Evolutionary conservation across 2,329 filamentous ascomycete species (phyloP).

Genomic region (Aspergillus caelatus): DNA sequence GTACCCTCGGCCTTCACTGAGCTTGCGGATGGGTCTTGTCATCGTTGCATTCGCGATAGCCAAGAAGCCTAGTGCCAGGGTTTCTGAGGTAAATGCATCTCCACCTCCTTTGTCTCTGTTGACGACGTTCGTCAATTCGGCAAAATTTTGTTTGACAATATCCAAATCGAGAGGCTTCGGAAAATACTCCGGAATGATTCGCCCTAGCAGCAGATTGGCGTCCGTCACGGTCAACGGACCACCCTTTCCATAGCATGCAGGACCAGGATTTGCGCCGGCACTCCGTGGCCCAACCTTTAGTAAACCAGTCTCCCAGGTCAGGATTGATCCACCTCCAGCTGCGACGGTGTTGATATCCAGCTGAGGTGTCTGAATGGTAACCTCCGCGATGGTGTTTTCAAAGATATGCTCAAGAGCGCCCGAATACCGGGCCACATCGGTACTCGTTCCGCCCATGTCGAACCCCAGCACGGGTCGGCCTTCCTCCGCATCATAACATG

Average conservation of each 20-base stretch:
- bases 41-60: constrained; percentile 90
- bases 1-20: constrained; percentile 87
- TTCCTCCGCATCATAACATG: constrained; percentile 79
- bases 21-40: constrained; percentile 83
- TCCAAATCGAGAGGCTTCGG: constrained; percentile 75
- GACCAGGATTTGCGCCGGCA: constrained; percentile 84
- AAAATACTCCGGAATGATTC: constrained; percentile 85
- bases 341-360: constrained; percentile 93
- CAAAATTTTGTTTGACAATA: constrained; percentile 71
- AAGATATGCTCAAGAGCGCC: constrained; percentile 90
- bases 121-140: constrained; percentile 73
- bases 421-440: constrained; percentile 82
- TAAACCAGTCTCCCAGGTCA: constrained; percentile 83
- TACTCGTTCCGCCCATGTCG: constrained; percentile 92
- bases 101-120: constrained; percentile 57
- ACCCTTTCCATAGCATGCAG: constrained; percentile 87
- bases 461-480: constrained; percentile 87
- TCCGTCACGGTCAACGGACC: constrained; percentile 92
- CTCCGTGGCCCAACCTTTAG: constrained; percentile 91
- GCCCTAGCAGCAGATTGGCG: constrained; percentile 82
- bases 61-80: constrained; percentile 86
- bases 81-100: constrained; percentile 70
- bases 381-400: constrained; percentile 86
- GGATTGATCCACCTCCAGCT: constrained; percentile 68
- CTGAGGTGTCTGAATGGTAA: constrained; percentile 89